Evolutionary conservation across 495 filamentous ascomycete species (phyloP), one percentile per base, ranked within the genome.

Genomic region (Xylaria flabelliformis): DNA sequence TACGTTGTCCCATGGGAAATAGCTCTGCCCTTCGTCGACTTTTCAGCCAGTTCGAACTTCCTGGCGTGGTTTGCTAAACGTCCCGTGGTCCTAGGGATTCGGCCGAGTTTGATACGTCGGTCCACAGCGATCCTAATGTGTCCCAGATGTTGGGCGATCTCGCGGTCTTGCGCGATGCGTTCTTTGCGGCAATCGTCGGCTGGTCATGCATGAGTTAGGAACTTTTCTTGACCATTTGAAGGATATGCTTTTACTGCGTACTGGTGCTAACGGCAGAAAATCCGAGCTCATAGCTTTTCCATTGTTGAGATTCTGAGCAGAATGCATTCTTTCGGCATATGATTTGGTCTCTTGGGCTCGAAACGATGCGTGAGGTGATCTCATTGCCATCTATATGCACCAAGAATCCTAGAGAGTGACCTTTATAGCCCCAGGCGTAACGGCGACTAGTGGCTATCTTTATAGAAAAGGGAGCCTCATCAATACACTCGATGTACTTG

Each of bases 401-500:
- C 0, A 1, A 0, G 0, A 39, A 5, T 0, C 0, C 0, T 21
- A 77, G 64, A 34, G 0, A 1, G 36, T 73, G 64, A 0, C n/a
- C 6, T 46, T 6, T 21, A 55, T 59, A 61, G 0, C 65, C 29
- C 76, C 76, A 78, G 12, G 26, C 39, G 26, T 76, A 74, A 29
- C 64, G 21, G 2, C 29, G 7, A 10, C 46, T 42, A 2, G 68
- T 17, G 12, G 0, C 4, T 2, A 39, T 17, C 29, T 65, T 68
- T n/a, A 83, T 73, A 13, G 9, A 29, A 56, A 82, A 83, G 24
- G 72, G 71, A 26, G 77, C 74, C 21, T 71, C 73, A 21, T 79
- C 74, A 13, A 74, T 64, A 36, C 76, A 79, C 71, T 82, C 78
- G 19, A 83, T 75, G 65, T 82, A 83, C 42, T 74, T 81, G 4